Conservation (phyloP, 2,329 filamentous ascomycete genomes). For the Didymellaceae sp. region DNA sequence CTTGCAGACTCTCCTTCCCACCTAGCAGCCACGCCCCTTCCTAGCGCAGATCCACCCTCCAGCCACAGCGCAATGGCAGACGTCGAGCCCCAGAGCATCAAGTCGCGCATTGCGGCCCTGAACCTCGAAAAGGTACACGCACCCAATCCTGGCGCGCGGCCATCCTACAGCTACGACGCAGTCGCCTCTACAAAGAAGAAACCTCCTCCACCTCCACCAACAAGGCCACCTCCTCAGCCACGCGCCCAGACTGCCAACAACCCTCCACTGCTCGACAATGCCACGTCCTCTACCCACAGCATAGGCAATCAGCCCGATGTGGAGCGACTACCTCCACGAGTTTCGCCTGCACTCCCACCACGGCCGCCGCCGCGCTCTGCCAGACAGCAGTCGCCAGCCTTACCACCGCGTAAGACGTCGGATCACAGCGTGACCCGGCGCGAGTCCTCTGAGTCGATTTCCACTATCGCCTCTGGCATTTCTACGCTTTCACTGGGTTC, state of each 20-base stretch:
- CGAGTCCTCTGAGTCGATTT: slow-evolving; percentile 57
- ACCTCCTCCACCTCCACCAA: slow-evolving; percentile 49
- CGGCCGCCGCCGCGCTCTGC: slow-evolving; percentile 58
- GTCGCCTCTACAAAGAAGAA: slow-evolving; percentile 42
- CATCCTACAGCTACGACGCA: slow-evolving; percentile 46
- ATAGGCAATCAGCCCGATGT: slow-evolving; percentile 48
- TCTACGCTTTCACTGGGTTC: slow-evolving; percentile 60
- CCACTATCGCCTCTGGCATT: slow-evolving; percentile 56
- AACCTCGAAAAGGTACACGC: slow-evolving; percentile 55
- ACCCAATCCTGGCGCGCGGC: slow-evolving; percentile 42
- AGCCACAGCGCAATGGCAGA: slow-evolving; percentile 40
- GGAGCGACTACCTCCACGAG: slow-evolving; percentile 25
- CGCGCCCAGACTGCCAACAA: slow-evolving; percentile 50
- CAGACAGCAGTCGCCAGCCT: slow-evolving; percentile 49
- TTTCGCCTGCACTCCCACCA: slow-evolving; percentile 43
- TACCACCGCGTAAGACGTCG: slow-evolving; percentile 54
- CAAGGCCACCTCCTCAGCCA: slow-evolving; percentile 43
- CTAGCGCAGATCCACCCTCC: slow-evolving; percentile 15
- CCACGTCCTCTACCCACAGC: slow-evolving; percentile 40
- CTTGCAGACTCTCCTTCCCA: slow-evolving; percentile 9
- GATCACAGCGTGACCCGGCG: slow-evolving; percentile 44
- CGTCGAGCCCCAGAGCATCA: slow-evolving; percentile 43
- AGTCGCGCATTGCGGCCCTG: slow-evolving; percentile 56
- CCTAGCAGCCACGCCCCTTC: slow-evolving; percentile 5
- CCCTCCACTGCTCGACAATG: slow-evolving; percentile 49